A percentile compares a stretch with the other conserved stretches of the same genome.
Evolutionary conservation across 2,329 filamentous ascomycete genomes (phyloP).

Genomic region (Nigrospora sphaerica): DNA sequence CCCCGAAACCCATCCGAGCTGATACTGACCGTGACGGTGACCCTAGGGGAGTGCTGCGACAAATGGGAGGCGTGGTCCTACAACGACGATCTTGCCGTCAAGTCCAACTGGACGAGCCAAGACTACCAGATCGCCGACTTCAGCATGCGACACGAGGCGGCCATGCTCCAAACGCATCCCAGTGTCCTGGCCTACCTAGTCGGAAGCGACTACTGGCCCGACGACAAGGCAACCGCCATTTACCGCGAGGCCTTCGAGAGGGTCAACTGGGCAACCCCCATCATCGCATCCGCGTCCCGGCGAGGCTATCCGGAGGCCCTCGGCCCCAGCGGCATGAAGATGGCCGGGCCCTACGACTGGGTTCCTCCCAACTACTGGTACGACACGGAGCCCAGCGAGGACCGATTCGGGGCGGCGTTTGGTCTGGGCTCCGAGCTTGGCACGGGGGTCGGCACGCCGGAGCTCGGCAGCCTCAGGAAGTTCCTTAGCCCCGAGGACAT

Average conservation of each 20-base stretch:
- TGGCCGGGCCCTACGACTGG: slow-evolving; percentile 62
- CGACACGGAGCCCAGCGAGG: slow-evolving; percentile 27
- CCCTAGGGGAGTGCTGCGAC: slow-evolving; percentile 50
- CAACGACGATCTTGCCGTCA: slow-evolving; percentile 41
- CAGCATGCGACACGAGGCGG: slow-evolving; percentile 52
- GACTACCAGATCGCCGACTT: slow-evolving; percentile 49
- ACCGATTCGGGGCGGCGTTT: slow-evolving; percentile 47
- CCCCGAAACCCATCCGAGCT: too few relatives aligned
- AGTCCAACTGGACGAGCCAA: slow-evolving; percentile 37
- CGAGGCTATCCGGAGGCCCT: slow-evolving; percentile 43
- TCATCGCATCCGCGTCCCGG: slow-evolving; percentile 50
- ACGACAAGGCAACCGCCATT: slow-evolving; percentile 45
- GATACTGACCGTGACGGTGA: too few relatives aligned
- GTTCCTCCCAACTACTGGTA: slow-evolving; percentile 61
- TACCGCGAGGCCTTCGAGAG: slow-evolving; percentile 43
- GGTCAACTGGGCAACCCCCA: slow-evolving; percentile 48
- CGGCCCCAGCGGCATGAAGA: slow-evolving; percentile 55
- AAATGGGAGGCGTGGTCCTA: slow-evolving; percentile 62
- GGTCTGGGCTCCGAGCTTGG: slow-evolving; percentile 59
- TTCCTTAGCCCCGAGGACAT: slow-evolving; percentile 46
- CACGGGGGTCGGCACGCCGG: slow-evolving; percentile 55
- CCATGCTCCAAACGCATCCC: slow-evolving; percentile 53
- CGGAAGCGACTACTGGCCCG: slow-evolving; percentile 58
- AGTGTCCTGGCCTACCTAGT: slow-evolving; percentile 51
- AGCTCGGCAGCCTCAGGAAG: slow-evolving; percentile 41